Evolutionary conservation across 768 basidiomycete species (phyloP), one percentile per base, ranked within the genome.

Genomic region (Agrocybe chaxingu): DNA sequence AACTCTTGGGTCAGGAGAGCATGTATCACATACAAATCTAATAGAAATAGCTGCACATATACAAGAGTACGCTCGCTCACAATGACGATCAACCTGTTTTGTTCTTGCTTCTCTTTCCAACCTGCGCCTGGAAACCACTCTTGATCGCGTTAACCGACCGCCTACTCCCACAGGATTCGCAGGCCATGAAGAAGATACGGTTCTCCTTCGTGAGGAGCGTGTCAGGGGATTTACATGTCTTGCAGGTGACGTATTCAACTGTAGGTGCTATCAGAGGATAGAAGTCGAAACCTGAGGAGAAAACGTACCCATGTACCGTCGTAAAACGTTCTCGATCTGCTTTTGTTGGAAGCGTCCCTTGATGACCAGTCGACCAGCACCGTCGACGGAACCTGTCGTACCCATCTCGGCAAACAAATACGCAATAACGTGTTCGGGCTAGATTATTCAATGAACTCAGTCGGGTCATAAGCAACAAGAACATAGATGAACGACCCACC

Each of bases 201-300:
- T 97, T 97, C 73, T 98, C 95, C 71, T 98, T 99, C 29, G 89
- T 87, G 34, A 99, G 81, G 13, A 97, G 81, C 2, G 97, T 99
- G 68, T 99, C 97, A 40, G 92, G 92, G 1, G 96, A 98, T 74
- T 98, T 99, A 80, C 97, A 99, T 36, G 95, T 98, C 72, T 97
- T 96, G 82, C 97, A 99, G 35, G 95, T 95, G 53, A 98, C 96
- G 70, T 98, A 98, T 74, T 98, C 95, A 54, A 96, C 95, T 96
- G 57, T 13, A 47, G 13, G 32, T 39, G 24, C 39, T 34, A 29
- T 50, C 31, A 19, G 42, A 9, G 19, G 18, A 16, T 8, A 30
- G 13, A 38, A 45, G 7, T 9, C 3, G 35, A 18, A 11, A 33
- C 37, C 32, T 9, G 31, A n/a, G 24, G 18, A n/a, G 8, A 35